Percentiles rank a stretch among this genome's conserved stretches.
These are phyloP conservation scores for Prunus mira DNA, from an alignment of 306 rosid genomes.

Conservation along the genomic window DNA sequence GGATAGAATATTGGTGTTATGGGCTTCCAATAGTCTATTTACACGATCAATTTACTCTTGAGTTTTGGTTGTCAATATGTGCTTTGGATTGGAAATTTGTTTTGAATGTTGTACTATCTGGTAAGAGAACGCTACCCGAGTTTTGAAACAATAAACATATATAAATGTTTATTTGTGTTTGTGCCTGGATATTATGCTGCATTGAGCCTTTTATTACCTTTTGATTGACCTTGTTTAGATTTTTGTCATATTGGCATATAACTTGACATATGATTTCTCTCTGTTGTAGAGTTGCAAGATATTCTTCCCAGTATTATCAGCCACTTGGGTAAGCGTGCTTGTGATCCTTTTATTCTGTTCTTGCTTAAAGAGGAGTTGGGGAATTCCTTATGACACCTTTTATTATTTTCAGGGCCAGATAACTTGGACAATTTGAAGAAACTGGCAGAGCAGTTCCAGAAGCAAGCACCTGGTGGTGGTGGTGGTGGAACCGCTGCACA, in stretches of 20 bases:
- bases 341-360: neutral
- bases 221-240: neutral
- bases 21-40: neutral
- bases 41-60: neutral
- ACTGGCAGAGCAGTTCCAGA: constrained; percentile 84
- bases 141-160: neutral
- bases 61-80: neutral
- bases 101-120: neutral
- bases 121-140: neutral
- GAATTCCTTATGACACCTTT: neutral
- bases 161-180: neutral
- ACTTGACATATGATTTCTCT: constrained; percentile 12
- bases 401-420: constrained; percentile 66
- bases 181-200: neutral
- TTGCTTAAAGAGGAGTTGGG: too few species aligned
- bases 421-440: constrained; percentile 91
- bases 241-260: neutral
- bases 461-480: constrained; percentile 72
- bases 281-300: constrained; percentile 85
- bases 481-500: constrained; percentile 37
- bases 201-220: neutral
- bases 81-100: neutral
- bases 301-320: constrained; percentile 87
- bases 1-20: neutral
- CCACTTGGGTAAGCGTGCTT: constrained; percentile 68